A percentile compares a stretch with the other conserved stretches of the same genome.
Conservation (phyloP, 2,329 filamentous ascomycete genomes). For the Fusarium coffeatum region DNA sequence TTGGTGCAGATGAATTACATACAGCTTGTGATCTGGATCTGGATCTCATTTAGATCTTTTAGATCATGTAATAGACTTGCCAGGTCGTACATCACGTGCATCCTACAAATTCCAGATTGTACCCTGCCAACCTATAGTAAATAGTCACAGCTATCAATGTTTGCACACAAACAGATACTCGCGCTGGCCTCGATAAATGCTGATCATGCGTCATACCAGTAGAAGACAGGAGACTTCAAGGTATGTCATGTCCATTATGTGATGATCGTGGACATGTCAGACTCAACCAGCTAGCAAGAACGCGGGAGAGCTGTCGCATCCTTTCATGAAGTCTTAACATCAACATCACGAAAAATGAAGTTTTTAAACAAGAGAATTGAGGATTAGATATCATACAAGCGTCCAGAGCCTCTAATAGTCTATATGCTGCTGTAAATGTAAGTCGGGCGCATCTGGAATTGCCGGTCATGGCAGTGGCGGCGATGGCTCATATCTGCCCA, state of each 20-base stretch:
- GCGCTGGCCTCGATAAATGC: not conserved
- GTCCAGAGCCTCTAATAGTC: constrained; percentile 40
- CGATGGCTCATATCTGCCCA: constrained; percentile 17
- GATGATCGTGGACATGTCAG: not conserved
- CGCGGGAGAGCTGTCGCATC: not conserved
- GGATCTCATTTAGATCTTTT: constrained; percentile 5
- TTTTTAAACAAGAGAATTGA: constrained; percentile 27
- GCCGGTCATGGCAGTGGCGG: constrained; percentile 1
- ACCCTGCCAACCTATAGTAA: not conserved
- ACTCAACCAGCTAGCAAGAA: not conserved
- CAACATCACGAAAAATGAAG: not conserved
- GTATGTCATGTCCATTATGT: not conserved
- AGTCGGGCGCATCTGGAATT: constrained; percentile 8
- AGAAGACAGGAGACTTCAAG: not conserved
- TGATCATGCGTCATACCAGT: not conserved
- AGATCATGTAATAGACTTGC: not conserved
- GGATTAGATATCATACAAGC: constrained; percentile 45
- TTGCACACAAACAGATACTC: not conserved
- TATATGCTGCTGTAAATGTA: constrained; percentile 40
- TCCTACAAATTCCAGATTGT: not conserved
- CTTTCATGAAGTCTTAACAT: not conserved
- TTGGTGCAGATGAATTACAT: not conserved
- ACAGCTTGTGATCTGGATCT: constrained; percentile 9
- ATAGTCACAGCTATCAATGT: constrained; percentile 1
- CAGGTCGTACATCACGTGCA: not conserved